These are phyloP conservation scores for Coprinopsis cinerea DNA, from an alignment of 768 basidiomycete genomes.

Conservation along the genomic window DNA sequence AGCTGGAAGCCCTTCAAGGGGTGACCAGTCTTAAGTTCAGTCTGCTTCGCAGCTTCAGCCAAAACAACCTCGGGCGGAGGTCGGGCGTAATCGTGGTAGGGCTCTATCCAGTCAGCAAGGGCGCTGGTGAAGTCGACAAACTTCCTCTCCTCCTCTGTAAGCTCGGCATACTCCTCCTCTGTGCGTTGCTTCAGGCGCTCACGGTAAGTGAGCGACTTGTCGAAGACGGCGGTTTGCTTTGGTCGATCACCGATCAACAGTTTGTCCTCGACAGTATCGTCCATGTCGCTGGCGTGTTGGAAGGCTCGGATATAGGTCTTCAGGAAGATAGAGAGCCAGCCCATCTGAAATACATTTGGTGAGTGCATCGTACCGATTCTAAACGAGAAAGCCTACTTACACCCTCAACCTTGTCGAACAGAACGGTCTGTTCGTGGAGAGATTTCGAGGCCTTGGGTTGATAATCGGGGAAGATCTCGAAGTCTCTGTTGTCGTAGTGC, in stretches of 20 bases:
- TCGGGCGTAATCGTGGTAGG: constrained; percentile 67
- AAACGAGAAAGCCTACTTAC: constrained; percentile 34
- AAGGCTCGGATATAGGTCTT: constrained; percentile 74
- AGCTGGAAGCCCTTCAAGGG: constrained; percentile 61
- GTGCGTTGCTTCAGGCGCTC: constrained; percentile 51
- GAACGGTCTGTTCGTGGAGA: constrained; percentile 61
- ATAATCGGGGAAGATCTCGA: constrained; percentile 69
- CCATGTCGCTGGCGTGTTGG: constrained; percentile 74
- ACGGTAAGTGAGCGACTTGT: constrained; percentile 44
- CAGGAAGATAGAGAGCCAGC: constrained; percentile 69
- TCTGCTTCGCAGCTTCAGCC: constrained; percentile 70
- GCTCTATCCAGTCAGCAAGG: constrained; percentile 70
- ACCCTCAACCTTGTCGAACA: constrained; percentile 59
- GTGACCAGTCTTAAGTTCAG: constrained; percentile 63
- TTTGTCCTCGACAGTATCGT: constrained; percentile 77
- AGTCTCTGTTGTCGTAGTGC: constrained; percentile 86
- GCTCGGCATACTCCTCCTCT: constrained; percentile 54
- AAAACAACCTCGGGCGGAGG: constrained; percentile 65
- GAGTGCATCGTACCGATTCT: not conserved
- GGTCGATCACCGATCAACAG: constrained; percentile 76
- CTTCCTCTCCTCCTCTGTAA: constrained; percentile 57
- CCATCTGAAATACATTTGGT: constrained; percentile 46
- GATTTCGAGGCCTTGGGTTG: constrained; percentile 51
- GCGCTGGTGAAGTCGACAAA: constrained; percentile 56
- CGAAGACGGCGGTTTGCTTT: constrained; percentile 49